Conservation (phyloP, 2,329 filamentous ascomycete genomes). For the Monilinia polystroma region DNA sequence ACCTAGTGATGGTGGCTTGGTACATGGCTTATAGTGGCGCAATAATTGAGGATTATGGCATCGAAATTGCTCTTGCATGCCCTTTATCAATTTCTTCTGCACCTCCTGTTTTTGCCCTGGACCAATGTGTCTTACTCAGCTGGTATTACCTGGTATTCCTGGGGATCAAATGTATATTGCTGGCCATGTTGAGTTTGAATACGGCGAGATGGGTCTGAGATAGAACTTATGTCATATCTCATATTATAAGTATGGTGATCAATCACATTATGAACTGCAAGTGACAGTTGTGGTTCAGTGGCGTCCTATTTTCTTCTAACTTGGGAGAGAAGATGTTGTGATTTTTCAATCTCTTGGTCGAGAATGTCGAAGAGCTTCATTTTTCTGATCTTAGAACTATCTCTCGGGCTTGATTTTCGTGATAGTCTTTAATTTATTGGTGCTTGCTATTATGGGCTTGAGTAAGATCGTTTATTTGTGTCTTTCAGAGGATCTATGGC, state of each 20-base stretch:
- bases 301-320: no score
- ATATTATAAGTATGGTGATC: slow-evolving; percentile 24
- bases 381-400: slow-evolving; percentile 26
- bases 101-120: background rate
- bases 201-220: background rate
- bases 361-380: no score
- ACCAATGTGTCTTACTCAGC: background rate
- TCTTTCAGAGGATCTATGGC: slow-evolving; percentile 22
- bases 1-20: background rate
- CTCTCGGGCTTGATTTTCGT: slow-evolving; percentile 39
- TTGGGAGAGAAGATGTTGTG: no score
- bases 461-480: slow-evolving; percentile 12
- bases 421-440: background rate
- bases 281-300: background rate
- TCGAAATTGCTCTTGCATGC: background rate
- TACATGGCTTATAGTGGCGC: background rate
- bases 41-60: background rate
- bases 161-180: background rate
- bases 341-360: no score
- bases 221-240: background rate
- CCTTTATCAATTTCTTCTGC: background rate
- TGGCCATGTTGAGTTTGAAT: background rate
- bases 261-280: slow-evolving; percentile 37
- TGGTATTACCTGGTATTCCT: background rate
- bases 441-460: background rate